Evolutionary conservation across 2,329 filamentous ascomycete species (phyloP).

Genomic region (Talaromyces albobiverticillius): DNA sequence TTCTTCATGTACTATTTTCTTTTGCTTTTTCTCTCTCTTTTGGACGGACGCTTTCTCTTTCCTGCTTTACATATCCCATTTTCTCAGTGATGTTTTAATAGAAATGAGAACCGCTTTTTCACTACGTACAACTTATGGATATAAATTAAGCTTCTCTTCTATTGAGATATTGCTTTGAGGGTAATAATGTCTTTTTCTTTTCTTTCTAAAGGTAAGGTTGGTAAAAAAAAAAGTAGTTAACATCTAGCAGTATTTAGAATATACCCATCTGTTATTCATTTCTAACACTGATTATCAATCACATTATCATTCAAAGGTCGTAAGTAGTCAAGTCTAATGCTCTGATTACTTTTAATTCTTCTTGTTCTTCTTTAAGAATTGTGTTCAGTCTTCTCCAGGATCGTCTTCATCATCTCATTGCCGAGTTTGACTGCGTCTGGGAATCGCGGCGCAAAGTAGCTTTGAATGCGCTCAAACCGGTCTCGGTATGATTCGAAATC

Average conservation of each 20-base stretch:
- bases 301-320: too few relatives aligned
- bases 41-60: background rate
- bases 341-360: background rate
- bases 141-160: too few relatives aligned
- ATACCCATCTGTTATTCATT: too few relatives aligned
- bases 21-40: background rate
- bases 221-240: too few relatives aligned
- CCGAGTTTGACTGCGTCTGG: conserved; percentile 81
- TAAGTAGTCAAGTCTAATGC: too few relatives aligned
- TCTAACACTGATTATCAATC: too few relatives aligned
- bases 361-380: background rate
- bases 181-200: too few relatives aligned
- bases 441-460: conserved; percentile 88
- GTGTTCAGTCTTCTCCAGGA: conserved; percentile 69
- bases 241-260: too few relatives aligned
- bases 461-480: conserved; percentile 84
- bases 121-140: too few relatives aligned
- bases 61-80: background rate
- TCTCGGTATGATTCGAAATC: conserved; percentile 92
- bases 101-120: background rate
- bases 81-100: background rate
- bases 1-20: background rate
- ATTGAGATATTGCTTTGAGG: too few relatives aligned
- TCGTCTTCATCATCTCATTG: conserved; percentile 96
- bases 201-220: too few relatives aligned